Evolutionary conservation across 148 eudicot genomes (phyloP), one percentile per base, ranked within the genome.

Genomic region (Rhododendron vialii): DNA sequence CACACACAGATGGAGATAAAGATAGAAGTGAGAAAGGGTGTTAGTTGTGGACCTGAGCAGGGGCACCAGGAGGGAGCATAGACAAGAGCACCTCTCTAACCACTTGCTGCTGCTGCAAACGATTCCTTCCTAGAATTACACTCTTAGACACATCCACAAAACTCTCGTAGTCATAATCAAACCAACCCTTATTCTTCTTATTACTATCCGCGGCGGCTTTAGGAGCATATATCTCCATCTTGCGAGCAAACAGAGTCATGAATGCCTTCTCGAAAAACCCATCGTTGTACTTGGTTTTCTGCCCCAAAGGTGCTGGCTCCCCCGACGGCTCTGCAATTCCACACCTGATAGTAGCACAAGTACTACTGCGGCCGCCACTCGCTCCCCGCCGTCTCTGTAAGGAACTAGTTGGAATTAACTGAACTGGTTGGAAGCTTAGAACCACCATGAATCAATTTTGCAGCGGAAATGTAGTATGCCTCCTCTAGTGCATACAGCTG

Each of bases 31-130:
- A 14, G 33, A 28, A 30, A 28, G 18, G 9, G 82, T 14, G 59
- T 26, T n/a, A 0, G 45, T 22, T 30, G 28, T 28, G 30, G 41
- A 90, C 98, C 94, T 96, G 98, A 86, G 92, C 95, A 87, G 98
- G 98, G 63, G 98, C 98, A 81, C 96, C 98, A 85, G 98, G 96
- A 85, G 98, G 98, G 69, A 94, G 94, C 96, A 96, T 96, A 61
- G 98, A 96, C 86, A 96, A 85, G 78, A 96, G 94, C 24, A 96
- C 98, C 89, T 96, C 93, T 83, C 98, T 82, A 43, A 96, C 98
- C 7, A 93, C 98, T 87, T 96, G 77, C 81, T 96, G 98, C 87
- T 94, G 98, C 93, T 94, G 95, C 67, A 89, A 9, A 36, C 96
- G 92, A 30, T 89, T 85, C 88, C 98, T 91, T 30, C 98, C 98